Evolutionary conservation across 2,329 filamentous ascomycete species (phyloP).

Genomic region (Pseudocercospora fijiensis): DNA sequence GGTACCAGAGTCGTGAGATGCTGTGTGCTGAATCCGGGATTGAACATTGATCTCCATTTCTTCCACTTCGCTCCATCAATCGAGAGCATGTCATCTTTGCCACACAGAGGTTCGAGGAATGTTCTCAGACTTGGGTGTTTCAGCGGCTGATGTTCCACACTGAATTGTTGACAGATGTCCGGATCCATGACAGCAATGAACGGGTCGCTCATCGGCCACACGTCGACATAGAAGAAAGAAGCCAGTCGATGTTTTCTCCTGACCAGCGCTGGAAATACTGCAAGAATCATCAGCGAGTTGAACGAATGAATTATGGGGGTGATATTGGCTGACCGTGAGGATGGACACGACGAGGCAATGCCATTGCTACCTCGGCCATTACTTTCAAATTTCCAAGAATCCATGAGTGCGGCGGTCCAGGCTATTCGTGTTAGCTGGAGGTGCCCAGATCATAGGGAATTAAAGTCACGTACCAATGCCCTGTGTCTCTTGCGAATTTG

Average conservation of each 20-base stretch:
- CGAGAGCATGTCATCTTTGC: conserved; percentile 34
- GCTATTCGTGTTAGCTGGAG: conserved; percentile 8
- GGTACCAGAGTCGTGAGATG: conserved; percentile 44
- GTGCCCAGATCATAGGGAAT: background rate
- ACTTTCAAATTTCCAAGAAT: conserved; percentile 23
- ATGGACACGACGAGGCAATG: conserved; percentile 9
- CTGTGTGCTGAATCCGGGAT: conserved; percentile 42
- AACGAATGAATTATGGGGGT: too few relatives aligned
- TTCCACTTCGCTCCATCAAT: conserved; percentile 45
- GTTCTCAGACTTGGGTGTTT: conserved; percentile 18
- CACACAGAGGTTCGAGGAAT: conserved; percentile 24
- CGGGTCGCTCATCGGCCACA: conserved; percentile 26
- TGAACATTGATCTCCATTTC: conserved; percentile 46
- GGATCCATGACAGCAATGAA: conserved; percentile 27
- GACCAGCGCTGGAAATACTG: conserved; percentile 18
- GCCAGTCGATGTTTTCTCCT: conserved; percentile 26
- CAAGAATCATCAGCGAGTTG: background rate
- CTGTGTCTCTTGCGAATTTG: conserved; percentile 8
- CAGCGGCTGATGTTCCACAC: conserved; percentile 16
- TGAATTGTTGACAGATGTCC: conserved; percentile 24
- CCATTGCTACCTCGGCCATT: conserved; percentile 21
- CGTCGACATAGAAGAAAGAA: conserved; percentile 26
- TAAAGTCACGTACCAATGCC: background rate
- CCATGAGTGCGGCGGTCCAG: conserved; percentile 28
- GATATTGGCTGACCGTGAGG: conserved; percentile 12